Conservation (phyloP, 768 basidiomycete genomes). For the Psilocybe cubensis region DNA sequence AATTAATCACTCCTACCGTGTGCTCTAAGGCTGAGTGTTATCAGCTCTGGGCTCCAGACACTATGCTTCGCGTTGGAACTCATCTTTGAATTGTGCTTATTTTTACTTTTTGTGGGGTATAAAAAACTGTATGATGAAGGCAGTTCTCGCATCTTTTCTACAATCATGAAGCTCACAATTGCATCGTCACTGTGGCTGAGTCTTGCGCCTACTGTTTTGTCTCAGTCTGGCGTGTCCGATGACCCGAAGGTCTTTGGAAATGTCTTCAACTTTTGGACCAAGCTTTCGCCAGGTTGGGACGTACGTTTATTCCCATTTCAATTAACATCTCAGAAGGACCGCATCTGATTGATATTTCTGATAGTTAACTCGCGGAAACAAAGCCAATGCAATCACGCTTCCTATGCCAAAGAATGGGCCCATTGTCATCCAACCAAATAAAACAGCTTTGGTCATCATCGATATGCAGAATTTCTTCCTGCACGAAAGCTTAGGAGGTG, state of each 20-base stretch:
- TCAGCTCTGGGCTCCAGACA: background rate
- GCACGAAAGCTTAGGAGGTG: slow-evolving; percentile 31
- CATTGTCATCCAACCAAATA: slow-evolving; percentile 30
- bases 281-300: slow-evolving; percentile 30
- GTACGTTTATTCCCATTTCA: slow-evolving; percentile 14
- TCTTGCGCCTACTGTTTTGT: background rate
- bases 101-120: background rate
- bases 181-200: background rate
- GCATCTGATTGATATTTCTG: background rate
- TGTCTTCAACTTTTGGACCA: slow-evolving; percentile 32
- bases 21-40: background rate
- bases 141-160: background rate
- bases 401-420: slow-evolving; percentile 27
- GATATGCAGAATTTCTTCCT: slow-evolving; percentile 40
- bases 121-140: background rate
- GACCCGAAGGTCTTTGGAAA: slow-evolving; percentile 29
- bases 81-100: background rate
- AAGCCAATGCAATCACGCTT: slow-evolving; percentile 26
- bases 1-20: background rate
- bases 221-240: slow-evolving; percentile 14
- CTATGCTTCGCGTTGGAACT: background rate
- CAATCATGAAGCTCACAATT: slow-evolving; percentile 1
- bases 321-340: background rate
- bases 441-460: slow-evolving; percentile 36
- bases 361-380: slow-evolving; percentile 32